phyloP scores from a whole-genome alignment of 805 yeast genomes.

The Pichia eremophila region DNA sequence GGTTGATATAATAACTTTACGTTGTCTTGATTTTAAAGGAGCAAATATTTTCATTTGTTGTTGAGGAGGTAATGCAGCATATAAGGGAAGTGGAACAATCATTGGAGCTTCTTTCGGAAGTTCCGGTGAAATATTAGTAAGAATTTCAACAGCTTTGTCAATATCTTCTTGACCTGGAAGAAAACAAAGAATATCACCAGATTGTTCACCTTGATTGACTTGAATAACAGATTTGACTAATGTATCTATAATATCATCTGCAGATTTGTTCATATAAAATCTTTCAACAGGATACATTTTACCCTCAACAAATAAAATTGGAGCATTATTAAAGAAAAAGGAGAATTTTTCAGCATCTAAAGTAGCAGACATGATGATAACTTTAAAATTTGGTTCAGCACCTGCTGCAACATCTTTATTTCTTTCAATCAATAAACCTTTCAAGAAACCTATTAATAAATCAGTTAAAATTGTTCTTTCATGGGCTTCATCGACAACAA shows the following conservation, averaged over 20 bases:
- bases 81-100: conserved; percentile 72
- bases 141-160: conserved; percentile 64
- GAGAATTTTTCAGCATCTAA: conserved; percentile 85
- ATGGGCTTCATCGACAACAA: conserved; percentile 94
- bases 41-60: conserved; percentile 77
- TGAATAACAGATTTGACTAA: conserved; percentile 67
- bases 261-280: conserved; percentile 50
- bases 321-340: conserved; percentile 65
- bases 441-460: conserved; percentile 78
- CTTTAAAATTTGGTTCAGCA: conserved; percentile 36
- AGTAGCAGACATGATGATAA: conserved; percentile 94
- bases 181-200: conserved; percentile 88
- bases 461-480: conserved; percentile 92
- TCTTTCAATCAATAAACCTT: conserved; percentile 42
- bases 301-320: conserved; percentile 84
- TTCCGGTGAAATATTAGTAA: conserved; percentile 52
- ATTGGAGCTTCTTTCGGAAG: conserved; percentile 69
- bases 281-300: conserved; percentile 78
- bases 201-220: conserved; percentile 66
- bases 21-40: conserved; percentile 49
- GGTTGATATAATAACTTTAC: conserved; percentile 87
- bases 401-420: conserved; percentile 31
- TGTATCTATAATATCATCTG: conserved; percentile 79
- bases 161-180: conserved; percentile 97
- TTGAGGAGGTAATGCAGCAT: conserved; percentile 85